Evolutionary conservation across 2,329 filamentous ascomycete genomes (phyloP).

Genomic region (Microcyclospora pomicola): DNA sequence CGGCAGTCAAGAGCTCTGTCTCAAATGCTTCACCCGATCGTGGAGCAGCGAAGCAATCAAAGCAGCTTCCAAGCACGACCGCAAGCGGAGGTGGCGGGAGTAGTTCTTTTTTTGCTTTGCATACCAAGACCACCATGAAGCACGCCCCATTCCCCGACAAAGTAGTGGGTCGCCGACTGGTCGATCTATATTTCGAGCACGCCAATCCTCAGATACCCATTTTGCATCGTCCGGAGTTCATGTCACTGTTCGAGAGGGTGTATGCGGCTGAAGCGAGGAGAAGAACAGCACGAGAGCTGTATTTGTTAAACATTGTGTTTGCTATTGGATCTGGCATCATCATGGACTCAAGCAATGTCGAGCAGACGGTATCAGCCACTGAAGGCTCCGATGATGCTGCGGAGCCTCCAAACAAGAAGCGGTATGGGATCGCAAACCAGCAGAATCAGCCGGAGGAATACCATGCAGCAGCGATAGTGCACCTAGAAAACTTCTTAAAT

Average conservation of each 20-base stretch:
- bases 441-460: slow-evolving; percentile 77
- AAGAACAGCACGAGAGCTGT: slow-evolving; percentile 68
- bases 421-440: slow-evolving; percentile 38
- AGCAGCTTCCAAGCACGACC: slow-evolving; percentile 35
- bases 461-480: slow-evolving; percentile 84
- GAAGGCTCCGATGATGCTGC: slow-evolving; percentile 21
- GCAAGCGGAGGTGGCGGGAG: slow-evolving; percentile 52
- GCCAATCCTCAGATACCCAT: slow-evolving; percentile 94
- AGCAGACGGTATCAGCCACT: slow-evolving; percentile 10
- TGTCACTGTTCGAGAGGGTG: slow-evolving; percentile 70
- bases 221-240: slow-evolving; percentile 77
- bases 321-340: slow-evolving; percentile 92
- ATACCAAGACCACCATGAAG: slow-evolving; percentile 76
- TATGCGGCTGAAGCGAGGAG: slow-evolving; percentile 56
- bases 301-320: slow-evolving; percentile 92
- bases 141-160: slow-evolving; percentile 72
- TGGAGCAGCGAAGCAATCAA: slow-evolving; percentile 44
- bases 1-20: slow-evolving; percentile 70
- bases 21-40: slow-evolving; percentile 44
- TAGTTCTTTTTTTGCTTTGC: slow-evolving; percentile 93
- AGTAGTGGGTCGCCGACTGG: slow-evolving; percentile 57
- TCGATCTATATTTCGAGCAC: slow-evolving; percentile 84
- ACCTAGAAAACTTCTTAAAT: slow-evolving; percentile 70
- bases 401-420: slow-evolving; percentile 25
- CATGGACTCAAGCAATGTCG: slow-evolving; percentile 40